Percentiles rank a stretch among this genome's conserved stretches.
Conservation (phyloP, 2,329 filamentous ascomycete genomes). For the Aspergillus awamori region DNA sequence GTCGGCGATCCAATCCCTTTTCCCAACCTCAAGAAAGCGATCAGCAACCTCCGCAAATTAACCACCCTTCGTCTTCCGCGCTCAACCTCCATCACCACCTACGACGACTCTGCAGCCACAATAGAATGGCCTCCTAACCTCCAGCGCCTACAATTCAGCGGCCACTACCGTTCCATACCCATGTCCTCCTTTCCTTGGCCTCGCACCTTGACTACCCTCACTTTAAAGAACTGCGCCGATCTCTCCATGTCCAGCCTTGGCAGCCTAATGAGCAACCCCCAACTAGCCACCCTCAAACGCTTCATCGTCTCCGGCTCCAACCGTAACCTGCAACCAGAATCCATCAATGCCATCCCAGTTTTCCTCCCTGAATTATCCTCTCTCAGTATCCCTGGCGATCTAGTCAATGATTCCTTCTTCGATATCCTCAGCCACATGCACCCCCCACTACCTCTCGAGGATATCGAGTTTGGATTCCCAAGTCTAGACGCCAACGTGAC, state of each 20-base stretch:
- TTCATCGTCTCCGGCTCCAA: slow-evolving; percentile 31
- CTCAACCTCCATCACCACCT: slow-evolving; percentile 25
- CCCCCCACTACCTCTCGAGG: slow-evolving; percentile 27
- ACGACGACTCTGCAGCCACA: slow-evolving; percentile 10
- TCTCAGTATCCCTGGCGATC: slow-evolving; percentile 36
- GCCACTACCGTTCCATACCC: slow-evolving; percentile 21
- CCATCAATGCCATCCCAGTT: slow-evolving; percentile 29
- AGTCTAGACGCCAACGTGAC: slow-evolving; percentile 17
- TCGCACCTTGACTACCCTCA: slow-evolving; percentile 28
- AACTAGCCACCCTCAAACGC: slow-evolving; percentile 26
- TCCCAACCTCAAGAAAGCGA: slow-evolving; percentile 53
- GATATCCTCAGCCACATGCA: slow-evolving; percentile 23
- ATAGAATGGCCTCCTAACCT: slow-evolving; percentile 33
- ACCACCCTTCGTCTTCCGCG: slow-evolving; percentile 50
- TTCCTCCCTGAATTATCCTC: slow-evolving; percentile 31
- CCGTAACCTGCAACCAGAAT: slow-evolving; percentile 29
- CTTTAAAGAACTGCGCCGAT: slow-evolving; percentile 29
- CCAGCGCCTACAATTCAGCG: slow-evolving; percentile 29
- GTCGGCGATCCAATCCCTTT: slow-evolving; percentile 56
- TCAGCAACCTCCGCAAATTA: slow-evolving; percentile 52
- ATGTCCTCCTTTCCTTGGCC: slow-evolving; percentile 35
- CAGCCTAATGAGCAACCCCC: slow-evolving; percentile 28
- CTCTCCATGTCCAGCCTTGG: slow-evolving; percentile 28
- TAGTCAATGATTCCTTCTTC: slow-evolving; percentile 33
- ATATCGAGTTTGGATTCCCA: slow-evolving; percentile 33